These are phyloP conservation scores for Candida awuae DNA, from an alignment of 805 yeast genomes.

Conservation along the genomic window DNA sequence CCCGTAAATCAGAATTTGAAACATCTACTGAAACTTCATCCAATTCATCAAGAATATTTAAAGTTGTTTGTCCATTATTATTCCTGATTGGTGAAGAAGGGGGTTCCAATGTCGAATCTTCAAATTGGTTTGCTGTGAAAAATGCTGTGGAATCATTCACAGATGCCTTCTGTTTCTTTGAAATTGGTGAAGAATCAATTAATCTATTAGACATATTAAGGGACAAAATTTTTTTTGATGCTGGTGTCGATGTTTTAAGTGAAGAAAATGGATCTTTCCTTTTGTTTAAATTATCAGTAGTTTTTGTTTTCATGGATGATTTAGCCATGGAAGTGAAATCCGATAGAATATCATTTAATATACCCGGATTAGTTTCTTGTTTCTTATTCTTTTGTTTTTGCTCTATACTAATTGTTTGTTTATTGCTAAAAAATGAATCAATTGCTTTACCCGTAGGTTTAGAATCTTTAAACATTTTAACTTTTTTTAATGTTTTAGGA, in stretches of 20 bases:
- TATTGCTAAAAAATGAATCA: constrained; percentile 36
- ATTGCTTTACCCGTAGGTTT: constrained; percentile 14
- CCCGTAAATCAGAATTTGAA: neutral
- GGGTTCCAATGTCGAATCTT: constrained; percentile 18
- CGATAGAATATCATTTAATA: constrained; percentile 63
- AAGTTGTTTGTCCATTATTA: neutral
- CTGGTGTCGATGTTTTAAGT: constrained; percentile 15
- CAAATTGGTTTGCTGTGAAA: constrained; percentile 18
- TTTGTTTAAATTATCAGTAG: constrained; percentile 14
- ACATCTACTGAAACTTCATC: constrained; percentile 9
- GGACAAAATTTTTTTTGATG: constrained; percentile 24
- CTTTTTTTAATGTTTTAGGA: constrained; percentile 29
- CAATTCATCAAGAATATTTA: constrained; percentile 10
- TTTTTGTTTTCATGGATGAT: constrained; percentile 15
- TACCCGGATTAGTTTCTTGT: constrained; percentile 35
- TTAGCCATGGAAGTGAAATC: constrained; percentile 36
- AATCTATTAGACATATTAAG: constrained; percentile 17
- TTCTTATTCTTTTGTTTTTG: constrained; percentile 18
- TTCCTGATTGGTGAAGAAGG: constrained; percentile 28
- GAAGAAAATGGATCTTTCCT: constrained; percentile 25
- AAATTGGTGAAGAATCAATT: constrained; percentile 15
- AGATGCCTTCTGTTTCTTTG: constrained; percentile 19
- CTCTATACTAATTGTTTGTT: constrained; percentile 13
- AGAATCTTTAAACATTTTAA: constrained; percentile 15
- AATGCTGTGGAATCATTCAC: constrained; percentile 18